Evolutionary conservation across 2,329 filamentous ascomycete genomes (phyloP).

Genomic region (Colletotrichum sp.): DNA sequence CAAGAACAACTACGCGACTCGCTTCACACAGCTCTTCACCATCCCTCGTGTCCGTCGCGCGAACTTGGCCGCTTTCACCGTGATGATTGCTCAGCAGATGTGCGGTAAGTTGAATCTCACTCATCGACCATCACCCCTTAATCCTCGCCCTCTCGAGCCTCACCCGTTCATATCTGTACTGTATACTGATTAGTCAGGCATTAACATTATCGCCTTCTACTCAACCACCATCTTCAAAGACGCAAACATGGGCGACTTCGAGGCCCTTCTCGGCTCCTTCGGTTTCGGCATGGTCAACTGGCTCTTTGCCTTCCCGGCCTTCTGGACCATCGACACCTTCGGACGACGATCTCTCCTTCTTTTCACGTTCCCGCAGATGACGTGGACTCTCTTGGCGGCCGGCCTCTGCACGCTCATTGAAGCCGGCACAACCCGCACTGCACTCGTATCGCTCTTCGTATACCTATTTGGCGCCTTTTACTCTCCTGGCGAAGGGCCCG

Average conservation of each 20-base stretch:
- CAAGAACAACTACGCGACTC: slow-evolving; percentile 61
- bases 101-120: slow-evolving; percentile 43
- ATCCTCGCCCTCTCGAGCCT: background rate
- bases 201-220: slow-evolving; percentile 81
- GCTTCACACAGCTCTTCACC: slow-evolving; percentile 71
- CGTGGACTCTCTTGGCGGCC: slow-evolving; percentile 62
- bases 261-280: slow-evolving; percentile 56
- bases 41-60: slow-evolving; percentile 74
- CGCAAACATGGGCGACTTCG: slow-evolving; percentile 58
- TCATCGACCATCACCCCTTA: background rate
- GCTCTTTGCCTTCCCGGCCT: slow-evolving; percentile 60
- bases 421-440: slow-evolving; percentile 34
- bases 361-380: slow-evolving; percentile 65
- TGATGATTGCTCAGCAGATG: slow-evolving; percentile 82
- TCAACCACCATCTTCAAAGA: slow-evolving; percentile 66
- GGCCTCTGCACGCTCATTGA: slow-evolving; percentile 57
- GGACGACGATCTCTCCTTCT: slow-evolving; percentile 59
- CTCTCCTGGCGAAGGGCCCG: slow-evolving; percentile 60
- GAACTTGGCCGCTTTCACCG: slow-evolving; percentile 75
- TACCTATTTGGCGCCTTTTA: slow-evolving; percentile 32
- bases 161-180: too few species aligned
- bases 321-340: slow-evolving; percentile 57
- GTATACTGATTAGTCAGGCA: slow-evolving; percentile 32
- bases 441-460: slow-evolving; percentile 53
- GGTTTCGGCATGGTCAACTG: slow-evolving; percentile 63